Conservation (phyloP, 2,329 filamentous ascomycete species). For the Gremmenia infestans region DNA sequence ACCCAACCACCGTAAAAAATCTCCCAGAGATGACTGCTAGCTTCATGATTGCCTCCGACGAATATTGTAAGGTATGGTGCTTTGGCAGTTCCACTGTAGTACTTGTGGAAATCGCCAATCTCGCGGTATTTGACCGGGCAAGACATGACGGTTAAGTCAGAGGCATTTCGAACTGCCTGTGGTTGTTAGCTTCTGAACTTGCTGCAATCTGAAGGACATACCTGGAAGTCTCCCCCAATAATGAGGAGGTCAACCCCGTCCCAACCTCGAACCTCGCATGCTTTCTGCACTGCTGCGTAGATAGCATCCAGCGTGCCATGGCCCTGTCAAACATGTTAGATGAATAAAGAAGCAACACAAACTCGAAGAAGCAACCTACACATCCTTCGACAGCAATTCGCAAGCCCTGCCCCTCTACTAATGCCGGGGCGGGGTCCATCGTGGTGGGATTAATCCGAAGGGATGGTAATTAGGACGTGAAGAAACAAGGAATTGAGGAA, state of each 20-base stretch:
- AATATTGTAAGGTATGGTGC: conserved; percentile 92
- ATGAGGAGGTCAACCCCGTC: conserved; percentile 81
- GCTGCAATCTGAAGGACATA: conserved; percentile 31
- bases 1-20: conserved; percentile 97
- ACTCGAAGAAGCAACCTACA: conserved; percentile 43
- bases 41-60: conserved; percentile 93
- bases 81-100: conserved; percentile 72
- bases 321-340: conserved; percentile 49
- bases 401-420: conserved; percentile 42
- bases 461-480: background rate
- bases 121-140: conserved; percentile 83
- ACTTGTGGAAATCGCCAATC: conserved; percentile 89
- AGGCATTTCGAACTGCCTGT: conserved; percentile 79
- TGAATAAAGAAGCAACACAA: conserved; percentile 14
- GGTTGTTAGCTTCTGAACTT: conserved; percentile 6
- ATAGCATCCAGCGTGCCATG: conserved; percentile 91
- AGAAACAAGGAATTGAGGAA: background rate
- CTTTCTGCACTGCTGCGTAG: conserved; percentile 69
- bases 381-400: conserved; percentile 85
- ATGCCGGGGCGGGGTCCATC: conserved; percentile 22
- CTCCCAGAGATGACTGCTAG: conserved; percentile 83
- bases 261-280: conserved; percentile 71
- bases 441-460: background rate
- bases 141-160: conserved; percentile 83
- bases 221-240: conserved; percentile 94